Conservation (phyloP, 345 rosid species). For the Aegle marmelos region DNA sequence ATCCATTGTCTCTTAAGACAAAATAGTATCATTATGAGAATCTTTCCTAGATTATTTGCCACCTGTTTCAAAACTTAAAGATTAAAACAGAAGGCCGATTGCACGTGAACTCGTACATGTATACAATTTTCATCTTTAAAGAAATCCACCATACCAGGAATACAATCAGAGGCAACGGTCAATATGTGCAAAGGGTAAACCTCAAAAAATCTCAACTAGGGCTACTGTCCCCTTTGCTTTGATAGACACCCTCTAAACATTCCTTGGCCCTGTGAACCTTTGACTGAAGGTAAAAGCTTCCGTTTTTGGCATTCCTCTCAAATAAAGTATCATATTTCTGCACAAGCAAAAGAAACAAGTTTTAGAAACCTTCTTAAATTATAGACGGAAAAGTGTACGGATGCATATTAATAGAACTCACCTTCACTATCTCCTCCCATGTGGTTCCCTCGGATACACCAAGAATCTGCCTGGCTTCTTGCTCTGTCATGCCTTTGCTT, state of each 20-base stretch:
- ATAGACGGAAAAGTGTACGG: background rate
- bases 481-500: constrained; percentile 68
- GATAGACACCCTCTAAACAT: constrained; percentile 60
- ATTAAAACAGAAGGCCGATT: background rate
- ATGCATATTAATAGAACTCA: background rate
- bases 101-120: background rate
- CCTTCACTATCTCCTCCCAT: constrained; percentile 89
- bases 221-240: constrained; percentile 42
- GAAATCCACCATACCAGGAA: background rate
- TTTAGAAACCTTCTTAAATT: background rate
- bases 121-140: background rate
- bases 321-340: constrained; percentile 80
- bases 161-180: background rate
- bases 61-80: background rate
- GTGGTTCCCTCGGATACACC: constrained; percentile 62
- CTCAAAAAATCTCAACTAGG: constrained; percentile 31
- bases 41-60: background rate
- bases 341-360: constrained; percentile 6
- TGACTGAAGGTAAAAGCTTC: constrained; percentile 93
- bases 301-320: constrained; percentile 71
- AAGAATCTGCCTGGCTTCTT: constrained; percentile 89
- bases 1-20: background rate
- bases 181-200: background rate
- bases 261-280: constrained; percentile 94
- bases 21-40: background rate